Evolutionary conservation across 192 early-diverging fungal species (phyloP), one percentile per base, ranked within the genome.

Genomic region (Coemansia sp.): DNA sequence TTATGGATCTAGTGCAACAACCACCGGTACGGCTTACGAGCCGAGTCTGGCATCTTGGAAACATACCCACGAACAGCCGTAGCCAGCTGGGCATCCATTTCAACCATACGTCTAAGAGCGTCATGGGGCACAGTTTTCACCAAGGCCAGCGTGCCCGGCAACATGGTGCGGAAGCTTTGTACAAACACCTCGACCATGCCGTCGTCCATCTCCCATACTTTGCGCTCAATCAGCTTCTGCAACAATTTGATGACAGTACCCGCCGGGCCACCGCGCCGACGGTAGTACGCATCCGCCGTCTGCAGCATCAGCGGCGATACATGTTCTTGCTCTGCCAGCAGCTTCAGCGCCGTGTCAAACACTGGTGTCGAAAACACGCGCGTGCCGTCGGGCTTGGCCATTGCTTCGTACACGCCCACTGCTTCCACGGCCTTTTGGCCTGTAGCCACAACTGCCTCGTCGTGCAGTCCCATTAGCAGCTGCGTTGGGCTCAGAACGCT

Each of bases 401-500:
- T 71, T 26, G 39, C 45, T 23, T 54, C 62, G 11, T 57, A 74
- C 18, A 81, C 22, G 2, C 5, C 38, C 2, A 76, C 54, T 5
- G 74, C 74, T 7, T 62, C 64, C 18, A 52, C 52, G 0, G 68
- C 65, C 20, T 63, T 55, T 16, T 49, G 35, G 3, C 43, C 18
- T 26, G 35, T 38, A 8, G 0, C 55, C 27, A n/a, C 57, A 14
- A 39, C 51, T 18, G 55, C 54, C 14, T 48, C 53, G 52, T 55
- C 62, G 56, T 81, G 78, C 59, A 81, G 53, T 18, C 62, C 65
- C n/a, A 81, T 22, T 27, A 81, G 57, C 43, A 81, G 60, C 52
- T 81, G 68, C 14, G 69, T 74, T n/a, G 78, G 78, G 26, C 78
- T 81, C 51, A 81, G 51, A 48, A 70, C 45, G 59, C 78, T 74